Evolutionary conservation across 2,329 filamentous ascomycete genomes (phyloP).

Genomic region (Trichoderma sp.): DNA sequence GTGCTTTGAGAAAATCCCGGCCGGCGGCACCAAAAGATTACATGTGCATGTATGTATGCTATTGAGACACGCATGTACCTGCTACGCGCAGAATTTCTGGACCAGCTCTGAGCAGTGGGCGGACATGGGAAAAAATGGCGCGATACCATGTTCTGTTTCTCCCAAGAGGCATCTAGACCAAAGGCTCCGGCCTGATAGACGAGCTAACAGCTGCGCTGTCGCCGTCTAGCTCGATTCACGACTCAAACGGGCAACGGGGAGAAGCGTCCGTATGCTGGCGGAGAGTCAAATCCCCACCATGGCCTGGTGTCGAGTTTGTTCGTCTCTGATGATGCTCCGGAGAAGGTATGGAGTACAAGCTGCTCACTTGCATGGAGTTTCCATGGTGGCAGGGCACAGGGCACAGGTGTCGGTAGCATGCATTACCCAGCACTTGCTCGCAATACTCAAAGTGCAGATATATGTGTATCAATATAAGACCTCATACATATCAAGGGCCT

Average conservation of each 20-base stretch:
- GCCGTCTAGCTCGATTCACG: constrained; percentile 1
- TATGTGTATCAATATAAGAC: not conserved
- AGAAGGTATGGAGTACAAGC: not conserved
- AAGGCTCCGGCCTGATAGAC: not conserved
- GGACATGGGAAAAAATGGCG: constrained; percentile 11
- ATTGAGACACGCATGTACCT: not conserved
- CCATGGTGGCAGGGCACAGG: not conserved
- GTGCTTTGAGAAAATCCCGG: constrained; percentile 1
- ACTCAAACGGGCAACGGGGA: constrained; percentile 19
- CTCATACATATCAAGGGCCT: not conserved
- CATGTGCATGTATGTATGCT: not conserved
- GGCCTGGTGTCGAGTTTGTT: not conserved
- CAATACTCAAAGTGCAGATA: not conserved
- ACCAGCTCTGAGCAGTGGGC: not conserved
- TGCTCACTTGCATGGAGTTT: not conserved
- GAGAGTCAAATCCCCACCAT: not conserved
- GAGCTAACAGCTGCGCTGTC: not conserved
- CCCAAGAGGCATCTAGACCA: not conserved
- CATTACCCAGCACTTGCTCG: not conserved
- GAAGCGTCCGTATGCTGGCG: constrained; percentile 6
- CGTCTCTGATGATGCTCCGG: not conserved
- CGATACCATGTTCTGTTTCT: not conserved
- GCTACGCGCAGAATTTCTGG: not conserved
- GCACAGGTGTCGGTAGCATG: not conserved
- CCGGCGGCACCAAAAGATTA: not conserved